Evolutionary conservation across 768 basidiomycete species (phyloP), one percentile per base, ranked within the genome.

Genomic region (Pleurotus ostreatus): DNA sequence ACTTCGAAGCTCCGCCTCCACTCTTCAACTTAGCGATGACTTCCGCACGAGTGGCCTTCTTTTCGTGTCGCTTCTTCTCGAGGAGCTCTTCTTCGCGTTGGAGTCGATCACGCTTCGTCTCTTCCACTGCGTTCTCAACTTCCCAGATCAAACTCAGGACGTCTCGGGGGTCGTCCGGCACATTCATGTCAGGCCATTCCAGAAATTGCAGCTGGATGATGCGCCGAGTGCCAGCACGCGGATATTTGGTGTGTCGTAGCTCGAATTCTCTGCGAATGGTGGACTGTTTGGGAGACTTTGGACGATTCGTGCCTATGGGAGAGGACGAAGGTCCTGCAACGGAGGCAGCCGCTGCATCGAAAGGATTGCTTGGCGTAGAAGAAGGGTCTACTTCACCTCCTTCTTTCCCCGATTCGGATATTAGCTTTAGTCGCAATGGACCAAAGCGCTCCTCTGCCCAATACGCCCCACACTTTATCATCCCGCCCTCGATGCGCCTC

Each of bases 181-280:
- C 93, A 66, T 94, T 94, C 76, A 98, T 88, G 64, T 98, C 96
- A 2, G 95, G 93, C 96, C 96, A 98, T 39, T 89, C 88, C 39
- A 95, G 78, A 65, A 94, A 98, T 68, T 98, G 96, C 51, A 98
- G 72, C 64, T 98, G 96, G 0, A 87, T 79, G 13, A 98, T 78
- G 56, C 71, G 78, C n/a, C 92, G 77, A 2, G 86, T 76, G 2
- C 80, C 77, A 11, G 78, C 75, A 15, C 77, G 70, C 0, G 89
- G 87, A 60, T 86, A 82, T 25, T 74, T 76, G 1, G 71, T 71
- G 62, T 94, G 83, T 43, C 78, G 75, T 34, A 98, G 77, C 49
- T 83, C 76, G 64, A 98, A 92, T 8, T 79, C 78, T 54, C 88
- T 78, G 59, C 79, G 81, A 59, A 89, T 78, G 40, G 63, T 63